Conservation (phyloP, 176 grass and related monocot species). For the Hordeum marinum region DNA sequence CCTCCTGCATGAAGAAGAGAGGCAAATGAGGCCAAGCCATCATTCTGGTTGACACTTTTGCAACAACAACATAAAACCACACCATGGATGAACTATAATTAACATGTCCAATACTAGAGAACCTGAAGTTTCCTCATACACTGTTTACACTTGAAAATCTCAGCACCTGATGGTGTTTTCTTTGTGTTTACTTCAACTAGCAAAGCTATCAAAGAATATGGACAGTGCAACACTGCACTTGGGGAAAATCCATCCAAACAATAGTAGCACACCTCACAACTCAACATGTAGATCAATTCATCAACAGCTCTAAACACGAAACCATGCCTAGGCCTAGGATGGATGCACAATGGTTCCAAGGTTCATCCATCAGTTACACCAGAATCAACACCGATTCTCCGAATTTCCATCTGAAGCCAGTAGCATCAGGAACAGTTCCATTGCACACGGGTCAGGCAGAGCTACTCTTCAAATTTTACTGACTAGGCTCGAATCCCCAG, state of each 20-base stretch:
- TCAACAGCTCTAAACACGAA: too few species aligned
- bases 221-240: background rate
- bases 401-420: too few species aligned
- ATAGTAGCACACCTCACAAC: too few species aligned
- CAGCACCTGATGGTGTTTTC: background rate
- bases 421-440: too few species aligned
- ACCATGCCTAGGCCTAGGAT: too few species aligned
- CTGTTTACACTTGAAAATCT: background rate
- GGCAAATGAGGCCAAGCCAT: background rate
- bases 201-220: background rate
- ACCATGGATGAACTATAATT: background rate
- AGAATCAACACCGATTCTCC: background rate
- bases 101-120: background rate
- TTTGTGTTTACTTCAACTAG: background rate
- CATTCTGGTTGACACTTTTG: background rate
- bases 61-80: background rate
- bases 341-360: background rate
- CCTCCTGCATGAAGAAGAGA: slow-evolving; percentile 41
- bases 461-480: too few species aligned
- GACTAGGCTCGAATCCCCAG: too few species aligned
- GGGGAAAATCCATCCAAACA: background rate
- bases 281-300: too few species aligned
- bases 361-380: background rate
- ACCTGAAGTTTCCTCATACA: background rate
- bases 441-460: too few species aligned